A percentile compares a stretch with the other conserved stretches of the same genome.
Evolutionary conservation across 2,329 filamentous ascomycete species (phyloP).

Genomic region (Pleomassaria siparia): DNA sequence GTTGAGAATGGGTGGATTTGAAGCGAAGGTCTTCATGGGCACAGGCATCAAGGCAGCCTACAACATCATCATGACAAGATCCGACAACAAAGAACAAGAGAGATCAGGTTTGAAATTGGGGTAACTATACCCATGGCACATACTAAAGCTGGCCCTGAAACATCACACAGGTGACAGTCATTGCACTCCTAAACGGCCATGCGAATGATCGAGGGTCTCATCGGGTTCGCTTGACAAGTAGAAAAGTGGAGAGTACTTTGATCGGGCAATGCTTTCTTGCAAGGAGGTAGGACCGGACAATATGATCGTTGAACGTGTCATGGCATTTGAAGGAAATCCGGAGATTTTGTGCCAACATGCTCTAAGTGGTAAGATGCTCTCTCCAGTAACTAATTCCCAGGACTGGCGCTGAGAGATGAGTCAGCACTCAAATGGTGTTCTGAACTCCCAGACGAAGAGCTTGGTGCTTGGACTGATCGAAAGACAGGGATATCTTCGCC

Average conservation of each 20-base stretch:
- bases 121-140: background rate
- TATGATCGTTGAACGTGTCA: too few species aligned
- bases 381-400: too few species aligned
- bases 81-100: background rate
- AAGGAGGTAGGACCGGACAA: too few species aligned
- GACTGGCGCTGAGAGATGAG: too few species aligned
- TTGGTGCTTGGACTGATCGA: too few species aligned
- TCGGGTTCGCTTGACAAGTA: background rate
- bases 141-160: background rate
- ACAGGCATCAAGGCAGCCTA: background rate
- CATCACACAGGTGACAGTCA: background rate
- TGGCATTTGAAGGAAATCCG: too few species aligned
- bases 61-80: background rate
- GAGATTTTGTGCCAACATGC: too few species aligned
- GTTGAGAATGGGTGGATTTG: background rate
- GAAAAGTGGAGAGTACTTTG: conserved; percentile 1
- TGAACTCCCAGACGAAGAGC: too few species aligned
- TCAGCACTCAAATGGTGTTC: too few species aligned
- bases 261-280: background rate
- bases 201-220: background rate
- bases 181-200: background rate
- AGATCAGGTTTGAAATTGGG: background rate
- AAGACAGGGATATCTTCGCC: too few species aligned
- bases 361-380: too few species aligned
- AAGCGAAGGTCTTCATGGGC: background rate